Base-by-base conservation (phyloP, 768 basidiomycete species). In the Rhizopogon sp. region DNA sequence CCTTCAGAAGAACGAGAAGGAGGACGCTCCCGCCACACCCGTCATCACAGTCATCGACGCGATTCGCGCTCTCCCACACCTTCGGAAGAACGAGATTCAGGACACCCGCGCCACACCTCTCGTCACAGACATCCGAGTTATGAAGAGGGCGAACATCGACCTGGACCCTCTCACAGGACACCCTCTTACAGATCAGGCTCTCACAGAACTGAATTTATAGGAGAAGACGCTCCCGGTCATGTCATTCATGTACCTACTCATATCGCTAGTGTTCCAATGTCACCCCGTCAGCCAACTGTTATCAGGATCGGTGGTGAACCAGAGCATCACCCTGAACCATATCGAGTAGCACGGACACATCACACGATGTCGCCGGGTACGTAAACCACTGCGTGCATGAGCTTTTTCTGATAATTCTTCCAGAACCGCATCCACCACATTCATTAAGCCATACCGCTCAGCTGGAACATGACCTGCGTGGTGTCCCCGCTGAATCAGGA, bases 281-380 rank as follows among this genome's bases (percentile, higher is more conserved):
- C 68, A 22, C 68, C 66, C 14, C 40, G 44, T 8, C 61, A 59
- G 10, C 68, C 68, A 20, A 70, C 68, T 8, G 63, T 70, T 28
- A 70, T 70, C 20, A 65, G 66, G 53, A 39, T 69, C 37, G 67
- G 62, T 14, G 57, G 60, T 9, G 41, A 58, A 9, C 39, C 41
- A 11, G 64, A 57, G 7, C 50, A 13, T n/a, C 31, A 28, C 8
- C 47, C 17, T 39, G 49, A 50, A 6, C 5, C 35, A 31, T 33
- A 25, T 11, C 56, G 11, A 37, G 33, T 7, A 20, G 35, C 53
- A 20, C 22, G 35, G 20, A 43, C 22, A 20, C 56, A 11, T 13
- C 31, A 5, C 28, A 50, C 41, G 8, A 43, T 43, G 31, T 43
- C 57, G 22, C 43, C 56, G 43, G 57, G 68, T 69, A 58, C 2